Conservation (phyloP, 2,329 filamentous ascomycete species). For the Trichoderma aggressivum region DNA sequence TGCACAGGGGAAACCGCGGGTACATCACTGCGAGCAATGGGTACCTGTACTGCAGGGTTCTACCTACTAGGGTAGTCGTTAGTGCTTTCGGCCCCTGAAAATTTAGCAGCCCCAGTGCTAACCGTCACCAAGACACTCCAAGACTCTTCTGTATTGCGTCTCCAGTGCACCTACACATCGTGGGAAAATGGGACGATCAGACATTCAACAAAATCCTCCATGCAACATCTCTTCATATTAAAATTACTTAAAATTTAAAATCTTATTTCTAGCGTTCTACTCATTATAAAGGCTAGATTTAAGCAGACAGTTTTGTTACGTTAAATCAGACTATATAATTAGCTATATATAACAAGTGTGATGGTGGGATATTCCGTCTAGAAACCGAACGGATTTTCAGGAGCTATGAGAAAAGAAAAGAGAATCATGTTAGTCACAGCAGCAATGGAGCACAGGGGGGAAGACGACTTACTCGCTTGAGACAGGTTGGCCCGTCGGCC, state of each 20-base stretch:
- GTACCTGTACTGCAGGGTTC: background rate
- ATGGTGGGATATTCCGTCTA: conserved; percentile 24
- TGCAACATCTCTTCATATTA: conserved; percentile 8
- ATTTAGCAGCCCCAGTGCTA: background rate
- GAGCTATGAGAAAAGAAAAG: conserved; percentile 34
- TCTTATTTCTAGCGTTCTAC: conserved; percentile 12
- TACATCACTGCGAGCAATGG: background rate
- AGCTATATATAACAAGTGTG: conserved; percentile 5
- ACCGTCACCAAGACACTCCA: background rate
- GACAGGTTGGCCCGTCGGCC: conserved; percentile 85
- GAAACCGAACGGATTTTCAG: conserved; percentile 54
- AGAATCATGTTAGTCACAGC: background rate
- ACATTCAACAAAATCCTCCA: background rate
- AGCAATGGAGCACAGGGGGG: background rate
- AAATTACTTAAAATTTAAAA: conserved; percentile 10
- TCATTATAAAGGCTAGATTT: conserved; percentile 7
- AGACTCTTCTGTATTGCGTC: background rate
- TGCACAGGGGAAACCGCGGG: background rate
- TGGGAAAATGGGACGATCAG: background rate
- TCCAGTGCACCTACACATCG: background rate
- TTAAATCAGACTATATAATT: conserved; percentile 12
- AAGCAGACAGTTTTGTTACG: conserved; percentile 9
- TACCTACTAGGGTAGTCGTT: too few species aligned
- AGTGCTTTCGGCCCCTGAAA: background rate
- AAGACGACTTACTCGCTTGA: conserved; percentile 81